Evolutionary conservation across 2,329 filamentous ascomycete species (phyloP), one percentile per base, ranked within the genome.

Genomic region (Graphilbum fragrans): DNA sequence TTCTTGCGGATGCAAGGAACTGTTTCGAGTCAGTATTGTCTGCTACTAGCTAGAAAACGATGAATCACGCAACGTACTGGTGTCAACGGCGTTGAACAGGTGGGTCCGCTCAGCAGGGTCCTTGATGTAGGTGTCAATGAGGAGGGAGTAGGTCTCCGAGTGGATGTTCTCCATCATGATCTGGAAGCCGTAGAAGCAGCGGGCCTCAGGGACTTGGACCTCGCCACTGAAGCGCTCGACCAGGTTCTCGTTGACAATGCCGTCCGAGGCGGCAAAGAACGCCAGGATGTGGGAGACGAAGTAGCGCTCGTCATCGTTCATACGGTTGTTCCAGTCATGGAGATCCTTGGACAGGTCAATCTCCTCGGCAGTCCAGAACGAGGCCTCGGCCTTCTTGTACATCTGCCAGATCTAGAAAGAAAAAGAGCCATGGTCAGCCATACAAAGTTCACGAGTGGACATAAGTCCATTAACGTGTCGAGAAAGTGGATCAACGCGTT

Each of bases 161-260:
- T 98, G 92, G 57, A 98, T 94, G 70, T 98, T 98, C 75, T 98
- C 92, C 86, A 98, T 96, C 92, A 98, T 98, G 71, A 96, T 96
- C 72, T 98, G 92, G 77, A 98, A 98, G 50, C 92, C 92, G 65
- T 98, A 98, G 76, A 98, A 98, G 80, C 92, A 98, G 57, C 92
- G 87, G 50, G 92, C 92, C 69, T 98, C 92, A 11, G 92, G 90
- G 45, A 96, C 80, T 69, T 98, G 92, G 23, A 98, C 90, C 67
- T 98, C 92, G 50, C 77, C 81, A 57, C 86, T 94, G 79, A 98
- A 98, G 49, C 92, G 86, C 77, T 96, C 88, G 46, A 98, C 80
- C 20, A 98, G 74, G 73, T 98, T 98, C 77, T 98, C 92, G 62
- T 98, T 98, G 72, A 98, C 92, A 52, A 98, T 98, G 58, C 92